These are phyloP conservation scores for Chimonanthus salicifolius DNA, from an alignment of 164 flowering plant genomes.

Conservation along the genomic window DNA sequence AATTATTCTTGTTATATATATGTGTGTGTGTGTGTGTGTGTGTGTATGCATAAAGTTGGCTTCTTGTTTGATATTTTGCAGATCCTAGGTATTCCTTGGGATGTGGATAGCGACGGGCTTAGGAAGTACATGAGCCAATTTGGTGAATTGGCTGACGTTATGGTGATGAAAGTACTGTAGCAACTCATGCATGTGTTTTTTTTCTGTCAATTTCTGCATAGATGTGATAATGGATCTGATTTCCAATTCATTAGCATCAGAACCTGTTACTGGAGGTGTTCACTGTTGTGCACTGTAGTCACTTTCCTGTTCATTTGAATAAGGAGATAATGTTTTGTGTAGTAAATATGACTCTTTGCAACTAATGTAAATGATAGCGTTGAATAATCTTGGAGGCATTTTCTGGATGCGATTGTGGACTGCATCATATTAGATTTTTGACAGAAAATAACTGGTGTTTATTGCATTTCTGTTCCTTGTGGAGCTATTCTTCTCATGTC, in stretches of 20 bases:
- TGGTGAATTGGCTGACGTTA: constrained; percentile 33
- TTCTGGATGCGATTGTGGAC: too few species aligned
- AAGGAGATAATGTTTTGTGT: too few species aligned
- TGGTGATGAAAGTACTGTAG: constrained; percentile 29
- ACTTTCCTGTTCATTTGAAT: too few species aligned
- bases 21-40: too few species aligned
- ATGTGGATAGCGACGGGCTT: constrained; percentile 28
- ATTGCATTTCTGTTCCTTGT: background rate
- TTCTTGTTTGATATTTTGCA: constrained; percentile 5
- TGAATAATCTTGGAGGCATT: too few species aligned
- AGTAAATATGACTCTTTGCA: background rate
- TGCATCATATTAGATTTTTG: too few species aligned
- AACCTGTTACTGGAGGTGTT: too few species aligned
- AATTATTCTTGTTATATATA: too few species aligned
- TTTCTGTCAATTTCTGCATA: background rate
- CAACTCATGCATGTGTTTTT: background rate
- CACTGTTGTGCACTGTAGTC: background rate
- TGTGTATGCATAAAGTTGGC: background rate
- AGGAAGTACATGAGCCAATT: constrained; percentile 33
- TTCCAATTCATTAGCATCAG: too few species aligned
- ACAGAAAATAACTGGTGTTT: background rate
- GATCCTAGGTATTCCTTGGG: constrained; percentile 38
- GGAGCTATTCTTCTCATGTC: background rate
- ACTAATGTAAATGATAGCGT: background rate
- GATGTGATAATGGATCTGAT: background rate